These are phyloP conservation scores for Curvularia sp. DNA, from an alignment of 2,329 filamentous ascomycete genomes.

Conservation along the genomic window DNA sequence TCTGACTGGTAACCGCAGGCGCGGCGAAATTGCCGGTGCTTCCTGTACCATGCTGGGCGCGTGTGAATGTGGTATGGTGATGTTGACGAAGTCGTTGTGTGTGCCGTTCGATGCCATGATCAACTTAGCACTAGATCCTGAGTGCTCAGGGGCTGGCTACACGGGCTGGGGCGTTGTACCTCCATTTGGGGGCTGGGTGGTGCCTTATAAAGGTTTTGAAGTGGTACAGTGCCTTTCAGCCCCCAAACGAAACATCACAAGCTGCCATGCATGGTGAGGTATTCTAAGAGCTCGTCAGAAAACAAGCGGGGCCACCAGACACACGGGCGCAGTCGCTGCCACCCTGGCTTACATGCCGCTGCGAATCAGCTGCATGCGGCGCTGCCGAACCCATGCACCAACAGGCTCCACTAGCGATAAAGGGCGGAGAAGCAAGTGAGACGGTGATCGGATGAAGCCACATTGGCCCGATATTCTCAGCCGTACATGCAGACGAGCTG, in stretches of 20 bases:
- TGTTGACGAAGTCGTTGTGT: constrained; percentile 47
- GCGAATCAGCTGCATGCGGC: constrained; percentile 36
- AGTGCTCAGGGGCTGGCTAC: constrained; percentile 26
- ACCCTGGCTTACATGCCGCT: constrained; percentile 31
- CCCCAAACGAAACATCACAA: constrained; percentile 39
- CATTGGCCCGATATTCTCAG: constrained; percentile 24
- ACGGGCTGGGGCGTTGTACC: constrained; percentile 24
- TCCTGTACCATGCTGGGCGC: constrained; percentile 48
- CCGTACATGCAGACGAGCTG: constrained; percentile 21
- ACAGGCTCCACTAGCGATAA: constrained; percentile 17
- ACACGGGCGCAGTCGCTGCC: constrained; percentile 40
- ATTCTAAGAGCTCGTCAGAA: constrained; percentile 45
- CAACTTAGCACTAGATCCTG: constrained; percentile 26
- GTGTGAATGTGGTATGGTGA: constrained; percentile 46
- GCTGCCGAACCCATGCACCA: constrained; percentile 19
- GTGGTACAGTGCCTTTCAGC: constrained; percentile 35
- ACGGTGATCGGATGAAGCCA: constrained; percentile 28
- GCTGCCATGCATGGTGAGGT: constrained; percentile 31
- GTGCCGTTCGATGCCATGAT: constrained; percentile 48
- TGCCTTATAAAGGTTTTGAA: constrained; percentile 34
- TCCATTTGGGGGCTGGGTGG: constrained; percentile 40
- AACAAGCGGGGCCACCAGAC: constrained; percentile 46
- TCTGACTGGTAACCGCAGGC: constrained; percentile 44
- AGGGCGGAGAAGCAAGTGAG: constrained; percentile 35
- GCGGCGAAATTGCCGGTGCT: constrained; percentile 22